Evolutionary conservation across 2,329 filamentous ascomycete species (phyloP).

Genomic region (Fulvia fulva): DNA sequence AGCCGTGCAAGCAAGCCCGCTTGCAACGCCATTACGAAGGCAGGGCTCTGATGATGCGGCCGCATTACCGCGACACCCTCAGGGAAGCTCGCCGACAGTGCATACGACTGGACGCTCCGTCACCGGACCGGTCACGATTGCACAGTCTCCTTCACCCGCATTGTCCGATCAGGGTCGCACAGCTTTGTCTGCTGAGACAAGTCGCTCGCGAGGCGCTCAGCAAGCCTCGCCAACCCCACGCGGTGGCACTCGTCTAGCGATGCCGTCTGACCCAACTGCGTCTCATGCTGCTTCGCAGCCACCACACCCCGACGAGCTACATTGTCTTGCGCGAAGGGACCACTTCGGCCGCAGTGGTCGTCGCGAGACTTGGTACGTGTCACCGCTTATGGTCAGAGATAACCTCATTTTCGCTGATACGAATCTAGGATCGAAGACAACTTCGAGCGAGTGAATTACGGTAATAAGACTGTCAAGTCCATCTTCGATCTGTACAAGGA

Average conservation of each 20-base stretch:
- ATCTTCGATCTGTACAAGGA: background rate
- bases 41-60: no score
- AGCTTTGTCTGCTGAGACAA: background rate
- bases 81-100: background rate
- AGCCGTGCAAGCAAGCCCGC: background rate
- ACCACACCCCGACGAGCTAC: background rate
- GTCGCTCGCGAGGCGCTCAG: background rate
- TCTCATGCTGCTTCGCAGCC: background rate
- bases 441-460: background rate
- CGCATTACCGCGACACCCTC: no score
- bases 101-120: background rate
- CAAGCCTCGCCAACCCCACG: background rate
- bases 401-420: background rate
- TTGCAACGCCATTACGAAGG: background rate
- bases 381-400: background rate
- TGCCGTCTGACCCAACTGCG: background rate
- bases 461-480: background rate
- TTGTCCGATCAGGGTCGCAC: background rate
- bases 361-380: background rate
- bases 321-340: background rate
- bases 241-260: background rate
- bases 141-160: no score
- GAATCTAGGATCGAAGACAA: background rate
- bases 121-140: background rate
- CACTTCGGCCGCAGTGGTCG: background rate